phyloP scores from a whole-genome alignment of 208 protist species.

The Trypanosoma avium region DNA sequence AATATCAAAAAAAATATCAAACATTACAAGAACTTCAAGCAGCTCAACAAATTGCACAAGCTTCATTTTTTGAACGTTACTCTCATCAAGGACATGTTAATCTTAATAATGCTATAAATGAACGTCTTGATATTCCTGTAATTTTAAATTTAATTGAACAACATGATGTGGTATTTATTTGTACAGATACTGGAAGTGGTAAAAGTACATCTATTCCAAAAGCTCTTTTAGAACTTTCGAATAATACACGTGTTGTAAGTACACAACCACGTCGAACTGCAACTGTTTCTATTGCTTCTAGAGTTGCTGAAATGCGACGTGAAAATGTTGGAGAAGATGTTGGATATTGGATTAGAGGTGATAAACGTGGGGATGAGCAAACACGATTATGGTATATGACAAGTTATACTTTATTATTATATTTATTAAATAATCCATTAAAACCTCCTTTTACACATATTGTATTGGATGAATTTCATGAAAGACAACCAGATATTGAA shows the following conservation, averaged over 20 bases:
- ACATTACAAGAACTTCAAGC: constrained; percentile 59
- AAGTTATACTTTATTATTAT: constrained; percentile 42
- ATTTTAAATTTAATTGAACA: constrained; percentile 43
- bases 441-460: constrained; percentile 54
- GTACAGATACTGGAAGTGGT: constrained; percentile 45
- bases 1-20: constrained; percentile 72
- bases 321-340: constrained; percentile 36
- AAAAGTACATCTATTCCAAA: constrained; percentile 44
- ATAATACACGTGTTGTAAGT: constrained; percentile 28
- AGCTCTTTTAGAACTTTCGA: constrained; percentile 32
- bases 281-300: constrained; percentile 31
- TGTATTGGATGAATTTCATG: constrained; percentile 80
- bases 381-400: constrained; percentile 59
- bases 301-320: constrained; percentile 25
- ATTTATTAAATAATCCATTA: constrained; percentile 32
- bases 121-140: constrained; percentile 74
- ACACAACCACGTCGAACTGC: constrained; percentile 36
- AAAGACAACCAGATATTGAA: constrained; percentile 87
- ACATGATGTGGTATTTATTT: constrained; percentile 48
- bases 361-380: constrained; percentile 38
- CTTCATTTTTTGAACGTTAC: constrained; percentile 54
- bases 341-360: constrained; percentile 42
- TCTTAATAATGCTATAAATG: constrained; percentile 39
- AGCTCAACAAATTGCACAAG: constrained; percentile 48
- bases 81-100: constrained; percentile 46